Conservation (phyloP, 306 rosid species). For the Trifolium pratense region DNA sequence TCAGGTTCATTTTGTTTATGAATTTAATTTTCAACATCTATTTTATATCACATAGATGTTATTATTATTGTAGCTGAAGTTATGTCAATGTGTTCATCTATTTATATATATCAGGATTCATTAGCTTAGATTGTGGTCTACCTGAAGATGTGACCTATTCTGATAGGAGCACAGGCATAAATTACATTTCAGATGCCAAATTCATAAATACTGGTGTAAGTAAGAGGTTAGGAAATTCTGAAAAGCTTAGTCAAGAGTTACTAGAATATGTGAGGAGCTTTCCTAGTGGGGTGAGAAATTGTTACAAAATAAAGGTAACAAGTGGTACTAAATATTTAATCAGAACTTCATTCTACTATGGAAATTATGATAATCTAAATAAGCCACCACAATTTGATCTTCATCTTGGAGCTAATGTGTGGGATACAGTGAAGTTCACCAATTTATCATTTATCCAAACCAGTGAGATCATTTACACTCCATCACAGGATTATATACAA, state of each 20-base stretch:
- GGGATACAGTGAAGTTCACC: background rate
- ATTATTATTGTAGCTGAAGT: background rate
- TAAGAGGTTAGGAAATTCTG: background rate
- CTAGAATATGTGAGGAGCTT: background rate
- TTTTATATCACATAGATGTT: too few species aligned
- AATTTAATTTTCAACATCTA: too few species aligned
- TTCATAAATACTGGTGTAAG: background rate
- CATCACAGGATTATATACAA: background rate
- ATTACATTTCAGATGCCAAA: background rate
- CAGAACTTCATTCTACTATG: background rate
- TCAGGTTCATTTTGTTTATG: too few species aligned
- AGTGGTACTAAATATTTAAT: background rate
- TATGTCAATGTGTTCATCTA: background rate
- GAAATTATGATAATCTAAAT: background rate
- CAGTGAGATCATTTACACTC: background rate
- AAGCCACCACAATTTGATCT: background rate
- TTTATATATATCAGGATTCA: background rate
- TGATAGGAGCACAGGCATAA: background rate
- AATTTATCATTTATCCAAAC: too few species aligned
- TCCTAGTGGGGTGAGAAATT: background rate
- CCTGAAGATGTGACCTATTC: background rate
- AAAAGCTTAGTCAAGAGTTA: conserved; percentile 33
- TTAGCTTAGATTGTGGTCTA: background rate
- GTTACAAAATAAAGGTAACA: background rate
- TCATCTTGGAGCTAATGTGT: background rate